Percentiles rank a stretch among this genome's conserved stretches.
phyloP scores from a whole-genome alignment of 176 grass and related monocot genomes.

The Microstegium vimineum region DNA sequence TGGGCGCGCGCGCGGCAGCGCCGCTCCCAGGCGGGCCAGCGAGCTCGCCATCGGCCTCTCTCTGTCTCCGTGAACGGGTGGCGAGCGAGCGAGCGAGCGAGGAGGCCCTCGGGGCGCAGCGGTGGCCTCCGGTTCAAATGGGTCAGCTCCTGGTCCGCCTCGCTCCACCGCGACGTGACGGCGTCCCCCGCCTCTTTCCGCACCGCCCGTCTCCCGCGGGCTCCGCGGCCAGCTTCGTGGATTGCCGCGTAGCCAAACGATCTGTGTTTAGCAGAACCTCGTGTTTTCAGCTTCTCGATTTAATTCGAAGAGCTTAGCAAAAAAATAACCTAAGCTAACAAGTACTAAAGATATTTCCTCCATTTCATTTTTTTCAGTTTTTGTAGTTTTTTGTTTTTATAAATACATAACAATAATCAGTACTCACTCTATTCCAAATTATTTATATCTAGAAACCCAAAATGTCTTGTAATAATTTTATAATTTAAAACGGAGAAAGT shows the following conservation, averaged over 20 bases:
- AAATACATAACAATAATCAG: too few species aligned
- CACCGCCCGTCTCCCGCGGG: neutral
- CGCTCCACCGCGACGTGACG: conserved; percentile 8
- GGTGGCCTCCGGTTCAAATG: conserved; percentile 31
- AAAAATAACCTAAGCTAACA: too few species aligned
- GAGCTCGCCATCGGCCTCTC: conserved; percentile 40
- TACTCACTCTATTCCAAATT: too few species aligned
- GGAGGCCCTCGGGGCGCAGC: conserved; percentile 3
- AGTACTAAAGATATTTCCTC: too few species aligned
- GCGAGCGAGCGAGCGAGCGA: neutral
- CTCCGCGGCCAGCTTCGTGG: neutral
- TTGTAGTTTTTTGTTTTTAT: too few species aligned
- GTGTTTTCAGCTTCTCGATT: neutral
- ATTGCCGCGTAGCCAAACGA: neutral
- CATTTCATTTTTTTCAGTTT: too few species aligned
- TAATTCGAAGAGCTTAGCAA: too few species aligned
- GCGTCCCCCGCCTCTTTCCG: neutral
- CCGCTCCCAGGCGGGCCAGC: conserved; percentile 40
- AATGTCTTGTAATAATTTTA: too few species aligned
- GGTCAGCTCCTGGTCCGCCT: neutral
- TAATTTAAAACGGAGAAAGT: too few species aligned
- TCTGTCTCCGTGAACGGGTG: neutral
- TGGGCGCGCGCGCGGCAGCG: conserved; percentile 31
- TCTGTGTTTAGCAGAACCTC: neutral
- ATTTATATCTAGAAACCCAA: too few species aligned